Evolutionary conservation across 2,329 filamentous ascomycete species (phyloP).

Genomic region (Colletotrichum sp.): DNA sequence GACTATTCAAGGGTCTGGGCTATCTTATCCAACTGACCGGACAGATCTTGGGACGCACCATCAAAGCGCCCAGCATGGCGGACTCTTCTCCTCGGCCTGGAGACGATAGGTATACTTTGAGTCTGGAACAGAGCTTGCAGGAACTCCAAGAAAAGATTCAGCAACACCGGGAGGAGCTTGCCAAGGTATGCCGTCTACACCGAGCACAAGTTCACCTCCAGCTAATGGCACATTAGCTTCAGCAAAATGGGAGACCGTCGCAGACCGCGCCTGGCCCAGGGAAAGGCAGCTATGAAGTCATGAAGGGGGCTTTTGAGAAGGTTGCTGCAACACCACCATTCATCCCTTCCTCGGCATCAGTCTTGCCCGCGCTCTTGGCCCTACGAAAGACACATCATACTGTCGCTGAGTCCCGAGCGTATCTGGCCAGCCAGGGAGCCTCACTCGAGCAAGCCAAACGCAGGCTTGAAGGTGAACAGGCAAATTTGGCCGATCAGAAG

Average conservation of each 20-base stretch:
- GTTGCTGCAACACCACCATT: conserved; percentile 67
- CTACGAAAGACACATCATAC: conserved; percentile 70
- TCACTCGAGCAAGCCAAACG: conserved; percentile 48
- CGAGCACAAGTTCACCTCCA: neutral
- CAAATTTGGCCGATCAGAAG: conserved; percentile 58
- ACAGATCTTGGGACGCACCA: neutral
- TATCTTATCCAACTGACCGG: neutral
- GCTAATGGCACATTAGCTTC: conserved; percentile 23
- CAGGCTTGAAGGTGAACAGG: conserved; percentile 55
- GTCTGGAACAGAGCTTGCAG: conserved; percentile 69
- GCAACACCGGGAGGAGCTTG: conserved; percentile 57
- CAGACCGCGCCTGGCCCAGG: neutral
- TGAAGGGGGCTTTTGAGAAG: conserved; percentile 70
- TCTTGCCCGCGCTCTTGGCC: conserved; percentile 74
- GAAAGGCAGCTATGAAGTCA: conserved; percentile 43
- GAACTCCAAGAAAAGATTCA: conserved; percentile 66
- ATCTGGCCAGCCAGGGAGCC: conserved; percentile 52
- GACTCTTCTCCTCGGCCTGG: neutral
- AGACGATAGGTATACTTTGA: conserved; percentile 50
- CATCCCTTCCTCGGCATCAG: conserved; percentile 69
- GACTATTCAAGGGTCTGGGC: neutral
- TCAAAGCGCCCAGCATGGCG: neutral
- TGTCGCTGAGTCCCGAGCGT: conserved; percentile 66
- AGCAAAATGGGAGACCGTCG: neutral
- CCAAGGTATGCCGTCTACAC: neutral